phyloP scores from a whole-genome alignment of 177 flowering plant genomes.

The Vitis hybrid region DNA sequence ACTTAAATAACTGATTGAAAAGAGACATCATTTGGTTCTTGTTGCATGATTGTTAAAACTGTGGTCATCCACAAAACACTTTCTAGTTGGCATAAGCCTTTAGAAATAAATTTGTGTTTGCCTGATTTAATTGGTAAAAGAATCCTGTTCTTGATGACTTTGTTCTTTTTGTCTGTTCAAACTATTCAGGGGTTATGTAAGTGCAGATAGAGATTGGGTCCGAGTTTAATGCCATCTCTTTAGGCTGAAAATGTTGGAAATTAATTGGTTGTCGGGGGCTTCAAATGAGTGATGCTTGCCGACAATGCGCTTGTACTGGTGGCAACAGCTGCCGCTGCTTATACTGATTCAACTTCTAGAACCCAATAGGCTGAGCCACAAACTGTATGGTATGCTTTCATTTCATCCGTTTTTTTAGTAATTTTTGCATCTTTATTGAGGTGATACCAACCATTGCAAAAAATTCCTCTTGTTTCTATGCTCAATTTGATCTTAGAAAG shows the following conservation, averaged over 20 bases:
- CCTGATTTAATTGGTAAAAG: not conserved
- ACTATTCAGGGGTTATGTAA: conserved; percentile 2
- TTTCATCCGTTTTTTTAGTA: not conserved
- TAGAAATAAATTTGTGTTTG: not conserved
- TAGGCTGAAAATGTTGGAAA: conserved; percentile 11
- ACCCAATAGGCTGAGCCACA: conserved; percentile 21
- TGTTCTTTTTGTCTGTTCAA: not conserved
- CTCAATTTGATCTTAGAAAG: too few species aligned
- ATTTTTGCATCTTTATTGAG: not conserved
- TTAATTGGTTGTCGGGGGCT: conserved; percentile 4
- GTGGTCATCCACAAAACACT: not conserved
- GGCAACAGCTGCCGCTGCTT: conserved; percentile 32
- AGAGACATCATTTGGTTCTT: not conserved
- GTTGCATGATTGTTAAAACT: not conserved
- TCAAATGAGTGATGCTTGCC: conserved; percentile 21
- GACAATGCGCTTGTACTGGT: conserved; percentile 36
- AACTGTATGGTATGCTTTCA: conserved; percentile 24
- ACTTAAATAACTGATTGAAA: too few species aligned
- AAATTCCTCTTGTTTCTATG: not conserved
- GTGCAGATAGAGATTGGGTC: conserved; percentile 1
- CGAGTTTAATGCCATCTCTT: not conserved
- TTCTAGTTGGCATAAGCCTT: not conserved
- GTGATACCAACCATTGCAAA: not conserved
- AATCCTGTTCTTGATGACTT: not conserved
- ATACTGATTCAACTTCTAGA: conserved; percentile 30